Evolutionary conservation across 441 rosid species (phyloP).

Genomic region (Gossypium gossypioides): DNA sequence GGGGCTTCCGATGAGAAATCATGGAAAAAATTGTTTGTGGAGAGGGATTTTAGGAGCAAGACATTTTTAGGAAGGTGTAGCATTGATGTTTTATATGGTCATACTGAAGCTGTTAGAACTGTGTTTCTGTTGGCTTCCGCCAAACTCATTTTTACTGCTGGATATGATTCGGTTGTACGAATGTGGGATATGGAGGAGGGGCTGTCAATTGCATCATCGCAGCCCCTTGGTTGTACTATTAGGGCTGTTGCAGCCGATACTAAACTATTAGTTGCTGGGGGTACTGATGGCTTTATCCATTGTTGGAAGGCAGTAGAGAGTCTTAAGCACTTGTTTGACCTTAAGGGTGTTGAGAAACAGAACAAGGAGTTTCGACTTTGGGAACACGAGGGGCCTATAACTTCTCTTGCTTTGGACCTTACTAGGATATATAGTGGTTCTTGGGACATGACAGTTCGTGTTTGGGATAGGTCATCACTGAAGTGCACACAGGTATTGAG

Average conservation of each 20-base stretch:
- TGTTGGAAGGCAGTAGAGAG: slow-evolving; percentile 70
- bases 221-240: slow-evolving; percentile 76
- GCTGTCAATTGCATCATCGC: slow-evolving; percentile 51
- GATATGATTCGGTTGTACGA: slow-evolving; percentile 68
- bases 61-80: slow-evolving; percentile 61
- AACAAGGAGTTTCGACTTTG: slow-evolving; percentile 57
- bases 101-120: slow-evolving; percentile 65
- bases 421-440: slow-evolving; percentile 67
- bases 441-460: slow-evolving; percentile 88
- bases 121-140: slow-evolving; percentile 71
- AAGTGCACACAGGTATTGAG: slow-evolving; percentile 57
- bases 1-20: slow-evolving; percentile 46
- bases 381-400: slow-evolving; percentile 90
- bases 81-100: slow-evolving; percentile 64
- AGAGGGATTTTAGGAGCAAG: slow-evolving; percentile 78
- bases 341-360: slow-evolving; percentile 37
- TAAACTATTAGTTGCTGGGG: slow-evolving; percentile 72
- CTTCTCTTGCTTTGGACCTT: slow-evolving; percentile 63
- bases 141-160: slow-evolving; percentile 75
- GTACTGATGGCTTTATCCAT: slow-evolving; percentile 83
- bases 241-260: slow-evolving; percentile 75
- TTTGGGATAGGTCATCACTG: slow-evolving; percentile 68
- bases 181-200: slow-evolving; percentile 94
- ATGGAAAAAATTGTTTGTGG: slow-evolving; percentile 80
- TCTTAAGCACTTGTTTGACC: slow-evolving; percentile 53